Base-by-base conservation (phyloP, 306 rosid genomes). In the Fragaria vesca region DNA sequence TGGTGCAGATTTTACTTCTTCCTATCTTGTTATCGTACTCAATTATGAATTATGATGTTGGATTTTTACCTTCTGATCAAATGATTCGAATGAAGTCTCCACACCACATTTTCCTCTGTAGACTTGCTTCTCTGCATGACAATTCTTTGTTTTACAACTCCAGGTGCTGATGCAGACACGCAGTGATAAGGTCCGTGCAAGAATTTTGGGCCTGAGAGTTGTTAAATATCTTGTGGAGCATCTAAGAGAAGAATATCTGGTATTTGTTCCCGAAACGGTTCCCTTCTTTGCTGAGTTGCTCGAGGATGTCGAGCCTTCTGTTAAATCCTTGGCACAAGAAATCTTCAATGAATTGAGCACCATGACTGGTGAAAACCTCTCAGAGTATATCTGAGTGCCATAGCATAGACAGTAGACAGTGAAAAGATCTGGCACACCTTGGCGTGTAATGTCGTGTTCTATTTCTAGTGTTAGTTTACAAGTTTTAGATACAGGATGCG, bases 101-200 rank as follows among this genome's bases (percentile, higher is more conserved):
- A 30, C 36, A 61, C 40, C 17, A 36, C 10, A 42, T 65, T n/a
- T 34, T 62, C 65, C 12, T 3, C 55, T 69, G n/a, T 18, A 32
- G 34, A 32, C 55, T 50, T n/a, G 48, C 30, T 18, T 32, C 30
- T 2, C 34, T 57, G 54, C 72, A n/a, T 62, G n/a, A 57, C 12
- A 18, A 20, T 38, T 71, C 13, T 28, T 2, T 16, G 12, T 28
- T 8, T 52, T 68, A 15, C 20, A 76, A 74, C 62, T 86, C 61
- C 87, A 95, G 98, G 98, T 95, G 34, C 87, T 95, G 84, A 89
- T 95, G 96, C 97, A 88, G 69, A 92, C 98, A 55, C 80, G 98
- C 32, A 88, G 90, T 50, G 97, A 95, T 21, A 92, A 86, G 81
- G 76, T 86, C 9, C 90, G 97, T 55, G 66, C 90, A n/a, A 86